Base-by-base conservation (phyloP, 148 eudicot species). In the Nepenthes mirabilis region DNA sequence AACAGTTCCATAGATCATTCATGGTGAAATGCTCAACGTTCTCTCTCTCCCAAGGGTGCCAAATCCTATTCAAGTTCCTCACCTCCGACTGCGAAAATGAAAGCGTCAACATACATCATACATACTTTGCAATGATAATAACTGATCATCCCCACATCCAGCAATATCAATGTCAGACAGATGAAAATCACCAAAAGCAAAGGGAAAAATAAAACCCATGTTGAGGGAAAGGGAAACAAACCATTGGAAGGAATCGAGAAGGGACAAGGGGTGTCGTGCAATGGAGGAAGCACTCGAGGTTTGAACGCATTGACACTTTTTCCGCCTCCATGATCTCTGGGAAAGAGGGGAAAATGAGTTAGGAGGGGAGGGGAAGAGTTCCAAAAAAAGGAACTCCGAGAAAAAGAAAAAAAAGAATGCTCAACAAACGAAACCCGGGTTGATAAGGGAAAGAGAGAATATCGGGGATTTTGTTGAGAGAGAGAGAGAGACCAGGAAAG, bases 31-130 rank as follows among this genome's bases (percentile, higher is more conserved):
- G 88, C 55, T 88, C 91, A n/a, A 93, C 74, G 13, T 80, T 88
- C 59, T 88, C 95, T 48, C 88, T 80, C 34, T 86, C 95, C 85
- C 91, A 88, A 1, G 99, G 99, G 56, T 93, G 81, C 99, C 99
- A 93, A 1, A 93, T 69, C 72, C 59, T 86, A 59, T 93, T 93
- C 47, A 93, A 69, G 34, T 82, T 84, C 67, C 77, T 78, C 34
- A 76, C 77, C 70, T 89, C 99, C 55, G 91, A 74, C 99, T 93
- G 69, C 62, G 58, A 1, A 58, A 2, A 33, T 14, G 2, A 70
- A 32, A 6, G 11, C 10, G 35, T 45, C 8, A 40, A 40, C 23
- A 23, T 23, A 23, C 23, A 23, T 23, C 23, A 40, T 40, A 40
- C 45, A 4, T 8, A 40, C 4, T 40, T 40, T 40, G 4, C 45